phyloP scores from a whole-genome alignment of 768 basidiomycete species.

The Leucosporidium creatinivorum region DNA sequence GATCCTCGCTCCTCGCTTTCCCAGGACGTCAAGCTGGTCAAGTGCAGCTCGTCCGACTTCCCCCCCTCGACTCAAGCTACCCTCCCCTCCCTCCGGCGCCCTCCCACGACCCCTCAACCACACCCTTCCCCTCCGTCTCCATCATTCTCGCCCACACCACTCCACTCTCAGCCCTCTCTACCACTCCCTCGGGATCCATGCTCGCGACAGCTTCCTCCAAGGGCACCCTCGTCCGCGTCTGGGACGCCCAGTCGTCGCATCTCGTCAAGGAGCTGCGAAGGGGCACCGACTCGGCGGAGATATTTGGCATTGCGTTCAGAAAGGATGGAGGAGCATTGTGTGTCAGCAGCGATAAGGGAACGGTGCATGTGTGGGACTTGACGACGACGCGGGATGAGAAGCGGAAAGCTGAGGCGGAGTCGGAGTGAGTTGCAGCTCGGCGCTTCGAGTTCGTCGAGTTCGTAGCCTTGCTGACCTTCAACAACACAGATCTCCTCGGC shows the following conservation, averaged over 20 bases:
- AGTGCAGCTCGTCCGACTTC: constrained; percentile 76
- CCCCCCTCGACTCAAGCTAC: constrained; percentile 57
- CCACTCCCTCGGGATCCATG: constrained; percentile 67
- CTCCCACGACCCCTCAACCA: constrained; percentile 18
- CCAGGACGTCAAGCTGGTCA: constrained; percentile 81
- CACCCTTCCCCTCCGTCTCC: constrained; percentile 38
- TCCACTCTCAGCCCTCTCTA: constrained; percentile 66
- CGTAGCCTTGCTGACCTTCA: background rate
- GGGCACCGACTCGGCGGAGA: constrained; percentile 81
- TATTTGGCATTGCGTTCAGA: constrained; percentile 81
- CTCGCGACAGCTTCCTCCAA: constrained; percentile 75
- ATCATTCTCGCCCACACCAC: constrained; percentile 79
- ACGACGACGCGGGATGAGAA: constrained; percentile 30
- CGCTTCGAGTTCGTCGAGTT: constrained; percentile 2
- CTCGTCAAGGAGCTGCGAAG: constrained; percentile 71
- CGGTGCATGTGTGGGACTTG: constrained; percentile 80
- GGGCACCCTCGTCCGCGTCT: constrained; percentile 80
- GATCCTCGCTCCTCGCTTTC: constrained; percentile 74
- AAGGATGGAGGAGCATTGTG: constrained; percentile 69
- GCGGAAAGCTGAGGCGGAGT: constrained; percentile 9
- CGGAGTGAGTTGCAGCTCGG: constrained; percentile 9
- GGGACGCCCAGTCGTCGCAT: constrained; percentile 68
- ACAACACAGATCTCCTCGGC: constrained; percentile 57
- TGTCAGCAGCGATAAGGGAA: constrained; percentile 93
- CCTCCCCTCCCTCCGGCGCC: constrained; percentile 26